These are phyloP conservation scores for Hanseniaspora taiwanica DNA, from an alignment of 805 yeast genomes.

Conservation along the genomic window DNA sequence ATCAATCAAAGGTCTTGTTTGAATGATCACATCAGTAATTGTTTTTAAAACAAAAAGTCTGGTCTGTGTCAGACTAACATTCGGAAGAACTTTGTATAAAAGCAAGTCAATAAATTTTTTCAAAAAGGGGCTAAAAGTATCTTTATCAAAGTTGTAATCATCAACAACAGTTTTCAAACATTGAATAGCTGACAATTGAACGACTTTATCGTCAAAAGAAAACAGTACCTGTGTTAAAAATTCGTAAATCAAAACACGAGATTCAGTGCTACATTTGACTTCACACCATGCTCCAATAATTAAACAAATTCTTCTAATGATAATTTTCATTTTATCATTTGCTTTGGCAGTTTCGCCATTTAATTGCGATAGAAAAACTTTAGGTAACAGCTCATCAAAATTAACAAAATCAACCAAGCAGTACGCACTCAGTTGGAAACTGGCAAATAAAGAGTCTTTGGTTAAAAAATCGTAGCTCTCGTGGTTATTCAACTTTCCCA, in stretches of 20 bases:
- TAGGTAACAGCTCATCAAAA: constrained; percentile 48
- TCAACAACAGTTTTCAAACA: constrained; percentile 58
- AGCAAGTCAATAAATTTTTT: constrained; percentile 36
- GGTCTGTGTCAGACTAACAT: constrained; percentile 53
- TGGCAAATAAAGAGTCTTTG: constrained; percentile 71
- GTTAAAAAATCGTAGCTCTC: constrained; percentile 37
- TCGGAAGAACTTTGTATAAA: constrained; percentile 33
- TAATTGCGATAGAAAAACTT: constrained; percentile 55
- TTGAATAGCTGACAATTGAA: constrained; percentile 58
- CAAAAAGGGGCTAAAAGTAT: constrained; percentile 52
- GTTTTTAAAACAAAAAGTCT: constrained; percentile 63
- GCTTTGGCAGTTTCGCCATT: constrained; percentile 22
- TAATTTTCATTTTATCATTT: constrained; percentile 41
- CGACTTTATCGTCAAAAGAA: constrained; percentile 60
- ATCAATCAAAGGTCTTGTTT: constrained; percentile 52
- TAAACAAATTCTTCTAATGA: constrained; percentile 65
- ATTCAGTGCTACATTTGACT: constrained; percentile 46
- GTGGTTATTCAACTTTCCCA: constrained; percentile 37
- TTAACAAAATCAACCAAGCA: constrained; percentile 54
- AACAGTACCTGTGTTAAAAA: constrained; percentile 40
- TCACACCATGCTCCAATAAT: constrained; percentile 74
- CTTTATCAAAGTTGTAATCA: constrained; percentile 75
- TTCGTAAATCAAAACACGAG: constrained; percentile 44
- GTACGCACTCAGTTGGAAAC: constrained; percentile 66
- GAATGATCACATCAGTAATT: constrained; percentile 45